These are phyloP conservation scores for Heimioporus sp. DNA, from an alignment of 768 basidiomycete genomes.

Conservation along the genomic window DNA sequence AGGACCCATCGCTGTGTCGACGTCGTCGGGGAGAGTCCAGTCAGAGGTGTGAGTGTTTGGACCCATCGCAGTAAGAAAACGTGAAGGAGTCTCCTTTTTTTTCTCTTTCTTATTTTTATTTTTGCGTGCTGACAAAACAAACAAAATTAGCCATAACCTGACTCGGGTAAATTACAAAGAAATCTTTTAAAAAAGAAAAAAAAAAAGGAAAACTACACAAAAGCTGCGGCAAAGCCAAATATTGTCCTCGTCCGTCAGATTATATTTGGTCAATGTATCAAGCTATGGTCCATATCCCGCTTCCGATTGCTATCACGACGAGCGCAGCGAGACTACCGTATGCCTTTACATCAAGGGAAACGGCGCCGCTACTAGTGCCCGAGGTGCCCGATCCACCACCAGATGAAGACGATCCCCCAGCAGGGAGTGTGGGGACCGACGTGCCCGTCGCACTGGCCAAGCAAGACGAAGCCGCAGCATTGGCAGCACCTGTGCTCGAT, in stretches of 20 bases:
- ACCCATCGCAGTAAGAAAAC: slow-evolving; percentile 19
- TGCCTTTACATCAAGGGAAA: slow-evolving; percentile 30
- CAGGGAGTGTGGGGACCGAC: slow-evolving; percentile 55
- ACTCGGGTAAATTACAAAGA: background rate
- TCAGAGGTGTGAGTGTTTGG: slow-evolving; percentile 26
- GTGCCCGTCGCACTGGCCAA: slow-evolving; percentile 61
- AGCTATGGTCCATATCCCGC: slow-evolving; percentile 39
- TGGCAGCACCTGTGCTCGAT: slow-evolving; percentile 45
- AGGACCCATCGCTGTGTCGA: slow-evolving; percentile 44
- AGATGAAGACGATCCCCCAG: slow-evolving; percentile 26
- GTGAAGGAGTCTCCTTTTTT: background rate
- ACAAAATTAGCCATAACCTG: too few species aligned
- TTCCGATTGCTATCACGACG: slow-evolving; percentile 35
- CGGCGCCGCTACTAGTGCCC: slow-evolving; percentile 19
- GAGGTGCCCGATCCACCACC: slow-evolving; percentile 21
- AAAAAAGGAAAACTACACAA: background rate
- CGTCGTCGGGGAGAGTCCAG: slow-evolving; percentile 49
- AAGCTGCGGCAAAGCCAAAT: background rate
- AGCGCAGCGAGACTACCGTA: slow-evolving; percentile 38
- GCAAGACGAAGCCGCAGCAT: slow-evolving; percentile 63
- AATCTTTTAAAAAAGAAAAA: slow-evolving; percentile 4
- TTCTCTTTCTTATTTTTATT: slow-evolving; percentile 1
- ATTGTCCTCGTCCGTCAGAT: too few species aligned
- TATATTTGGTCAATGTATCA: too few species aligned
- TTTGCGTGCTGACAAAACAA: background rate